Percentiles rank a stretch among this genome's conserved stretches.
Conservation (phyloP, 768 basidiomycete genomes). For the Suillus cothurnatus region DNA sequence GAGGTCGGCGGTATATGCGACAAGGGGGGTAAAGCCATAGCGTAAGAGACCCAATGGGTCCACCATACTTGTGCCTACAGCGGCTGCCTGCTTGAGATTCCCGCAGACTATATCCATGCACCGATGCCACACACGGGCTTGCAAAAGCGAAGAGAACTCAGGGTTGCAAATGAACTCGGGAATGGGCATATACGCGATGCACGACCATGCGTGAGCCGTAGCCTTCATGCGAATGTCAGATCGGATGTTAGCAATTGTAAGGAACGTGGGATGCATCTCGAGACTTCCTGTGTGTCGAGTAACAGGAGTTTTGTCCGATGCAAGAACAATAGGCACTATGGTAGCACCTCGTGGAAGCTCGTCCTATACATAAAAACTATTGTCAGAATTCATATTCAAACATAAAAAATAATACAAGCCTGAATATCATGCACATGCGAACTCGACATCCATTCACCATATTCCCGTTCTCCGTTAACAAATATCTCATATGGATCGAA, state of each 20-base stretch:
- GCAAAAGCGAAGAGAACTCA: background rate
- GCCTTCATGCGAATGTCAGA: constrained; percentile 23
- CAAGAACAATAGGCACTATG: constrained; percentile 30
- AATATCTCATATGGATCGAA: constrained; percentile 22
- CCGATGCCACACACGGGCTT: constrained; percentile 1
- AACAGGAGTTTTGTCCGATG: constrained; percentile 37
- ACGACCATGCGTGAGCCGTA: constrained; percentile 5
- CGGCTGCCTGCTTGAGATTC: background rate
- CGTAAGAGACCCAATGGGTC: constrained; percentile 19
- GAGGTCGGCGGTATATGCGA: constrained; percentile 15
- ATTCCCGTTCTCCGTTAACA: constrained; percentile 14
- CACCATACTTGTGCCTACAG: constrained; percentile 15
- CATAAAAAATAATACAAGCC: constrained; percentile 15
- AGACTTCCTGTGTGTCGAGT: constrained; percentile 31
- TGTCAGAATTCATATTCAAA: too few relatives aligned
- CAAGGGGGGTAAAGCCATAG: constrained; percentile 16
- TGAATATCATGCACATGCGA: constrained; percentile 23
- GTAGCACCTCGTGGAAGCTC: constrained; percentile 26
- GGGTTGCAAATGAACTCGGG: background rate
- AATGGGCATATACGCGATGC: constrained; percentile 1
- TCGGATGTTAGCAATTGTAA: constrained; percentile 33
- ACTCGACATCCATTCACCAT: constrained; percentile 26
- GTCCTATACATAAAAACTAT: constrained; percentile 14
- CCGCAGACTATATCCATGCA: constrained; percentile 2
- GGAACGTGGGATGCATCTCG: constrained; percentile 31